Percentiles rank a stretch among this genome's conserved stretches.
Evolutionary conservation across 2,329 filamentous ascomycete genomes (phyloP).

Genomic region (Myriosclerotinia curreyana): DNA sequence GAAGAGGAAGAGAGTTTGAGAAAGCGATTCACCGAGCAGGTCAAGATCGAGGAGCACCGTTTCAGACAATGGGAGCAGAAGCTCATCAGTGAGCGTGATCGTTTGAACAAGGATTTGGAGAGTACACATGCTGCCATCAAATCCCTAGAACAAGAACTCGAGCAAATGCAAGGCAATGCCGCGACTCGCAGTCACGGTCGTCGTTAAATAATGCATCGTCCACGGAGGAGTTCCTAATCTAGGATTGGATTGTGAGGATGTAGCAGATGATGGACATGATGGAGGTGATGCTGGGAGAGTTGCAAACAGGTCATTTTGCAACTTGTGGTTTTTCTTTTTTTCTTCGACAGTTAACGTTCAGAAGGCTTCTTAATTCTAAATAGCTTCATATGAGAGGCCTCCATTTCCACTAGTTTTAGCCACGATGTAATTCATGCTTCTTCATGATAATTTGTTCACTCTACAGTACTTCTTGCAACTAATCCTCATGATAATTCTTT

Average conservation of each 20-base stretch:
- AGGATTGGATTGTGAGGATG: constrained; percentile 21
- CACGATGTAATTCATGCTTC: constrained; percentile 41
- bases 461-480: background rate
- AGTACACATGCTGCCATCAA: constrained; percentile 94
- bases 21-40: constrained; percentile 99
- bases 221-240: constrained; percentile 12
- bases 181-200: constrained; percentile 82
- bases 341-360: constrained; percentile 22
- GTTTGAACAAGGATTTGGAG: constrained; percentile 99
- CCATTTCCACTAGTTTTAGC: constrained; percentile 37
- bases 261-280: constrained; percentile 23
- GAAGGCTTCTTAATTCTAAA: constrained; percentile 26
- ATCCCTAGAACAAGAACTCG: constrained; percentile 86
- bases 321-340: constrained; percentile 31
- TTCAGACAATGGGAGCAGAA: constrained; percentile 99
- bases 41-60: constrained; percentile 99
- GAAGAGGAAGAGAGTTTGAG: constrained; percentile 97
- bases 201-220: constrained; percentile 56
- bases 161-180: constrained; percentile 85
- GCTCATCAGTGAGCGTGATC: constrained; percentile 96
- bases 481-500: background rate
- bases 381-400: constrained; percentile 29
- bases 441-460: constrained; percentile 23
- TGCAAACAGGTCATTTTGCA: constrained; percentile 33
- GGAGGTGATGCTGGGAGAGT: constrained; percentile 34